These are phyloP conservation scores for Pythium biforme DNA, from an alignment of 352 stramenopile genomes.

Conservation along the genomic window DNA sequence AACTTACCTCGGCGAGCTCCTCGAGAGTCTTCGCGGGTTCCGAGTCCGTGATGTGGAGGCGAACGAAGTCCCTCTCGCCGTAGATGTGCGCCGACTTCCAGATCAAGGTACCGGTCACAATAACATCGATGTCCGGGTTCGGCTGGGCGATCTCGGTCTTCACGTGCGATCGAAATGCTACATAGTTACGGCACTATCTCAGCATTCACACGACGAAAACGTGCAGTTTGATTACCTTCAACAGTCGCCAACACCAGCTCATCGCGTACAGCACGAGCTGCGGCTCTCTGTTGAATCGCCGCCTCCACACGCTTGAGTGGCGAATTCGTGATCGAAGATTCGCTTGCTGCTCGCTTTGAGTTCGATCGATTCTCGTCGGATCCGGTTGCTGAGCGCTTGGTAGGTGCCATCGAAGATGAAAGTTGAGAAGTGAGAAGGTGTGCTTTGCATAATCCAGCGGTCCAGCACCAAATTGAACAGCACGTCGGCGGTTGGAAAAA, in stretches of 20 bases:
- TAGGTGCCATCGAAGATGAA: too few relatives aligned
- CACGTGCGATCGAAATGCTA: not conserved
- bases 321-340: too few relatives aligned
- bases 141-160: not conserved
- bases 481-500: too few relatives aligned
- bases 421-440: too few relatives aligned
- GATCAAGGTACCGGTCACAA: conserved; percentile 1
- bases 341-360: too few relatives aligned
- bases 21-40: conserved; percentile 12
- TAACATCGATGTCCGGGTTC: conserved; percentile 12
- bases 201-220: too few relatives aligned
- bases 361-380: too few relatives aligned
- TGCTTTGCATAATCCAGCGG: too few relatives aligned
- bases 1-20: conserved; percentile 13
- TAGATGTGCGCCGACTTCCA: conserved; percentile 11
- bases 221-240: not conserved
- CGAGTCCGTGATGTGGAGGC: conserved; percentile 15
- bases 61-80: conserved; percentile 1
- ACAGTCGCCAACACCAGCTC: conserved; percentile 6
- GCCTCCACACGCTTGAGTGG: conserved; percentile 1
- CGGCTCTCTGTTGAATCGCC: not conserved
- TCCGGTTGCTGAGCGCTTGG: too few relatives aligned
- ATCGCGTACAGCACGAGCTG: conserved; percentile 3
- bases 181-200: not conserved
- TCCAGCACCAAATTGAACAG: too few relatives aligned